Evolutionary conservation across 805 yeast genomes (phyloP), one percentile per base, ranked within the genome.

Genomic region (Sugiyamaella boreocaroliniensis): DNA sequence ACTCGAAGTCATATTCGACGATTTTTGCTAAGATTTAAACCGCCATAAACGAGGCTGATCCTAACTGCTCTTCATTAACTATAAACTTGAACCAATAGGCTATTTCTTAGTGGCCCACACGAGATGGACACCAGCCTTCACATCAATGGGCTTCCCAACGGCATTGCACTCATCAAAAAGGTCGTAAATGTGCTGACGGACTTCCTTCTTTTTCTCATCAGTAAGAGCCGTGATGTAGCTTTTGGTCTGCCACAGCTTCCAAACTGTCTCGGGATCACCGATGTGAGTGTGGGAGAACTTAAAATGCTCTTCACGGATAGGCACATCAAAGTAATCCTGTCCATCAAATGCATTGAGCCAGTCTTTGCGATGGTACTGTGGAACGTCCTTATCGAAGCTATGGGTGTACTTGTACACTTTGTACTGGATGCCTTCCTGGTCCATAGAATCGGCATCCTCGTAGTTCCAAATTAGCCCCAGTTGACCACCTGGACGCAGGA

Each of bases 381-480:
- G 86, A 29, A 81, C 82, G 2, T 63, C 64, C 4, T 41, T 55
- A 55, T 78, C 83, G 53, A 59, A 66, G 3, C 61, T 42, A 64
- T 73, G 71, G 9, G 70, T 62, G 29, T 62, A 63, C 32, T 71
- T 61, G 2, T 72, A 68, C 14, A 72, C 67, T 44, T 64, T 58
- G 34, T 55, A 56, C 52, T 73, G 72, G 79, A 80, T 74, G 26
- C 65, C 66, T 34, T 64, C 60, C 4, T 63, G 60, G 46, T 56
- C 51, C n/a, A 45, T 19, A 9, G 58, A 62, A 3, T 60, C 65
- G 22, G 59, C 45, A 44, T 60, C 66, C 47, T 81, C 85, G 56
- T 69, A 76, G 64, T 82, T 82, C 86, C 86, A 82, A 51, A 82
- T 73, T 20, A 80, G 61, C 0, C 81, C 85, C 11, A 82, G 66